These are phyloP conservation scores for Kandelia obovata DNA, from an alignment of 345 rosid genomes.

Conservation along the genomic window DNA sequence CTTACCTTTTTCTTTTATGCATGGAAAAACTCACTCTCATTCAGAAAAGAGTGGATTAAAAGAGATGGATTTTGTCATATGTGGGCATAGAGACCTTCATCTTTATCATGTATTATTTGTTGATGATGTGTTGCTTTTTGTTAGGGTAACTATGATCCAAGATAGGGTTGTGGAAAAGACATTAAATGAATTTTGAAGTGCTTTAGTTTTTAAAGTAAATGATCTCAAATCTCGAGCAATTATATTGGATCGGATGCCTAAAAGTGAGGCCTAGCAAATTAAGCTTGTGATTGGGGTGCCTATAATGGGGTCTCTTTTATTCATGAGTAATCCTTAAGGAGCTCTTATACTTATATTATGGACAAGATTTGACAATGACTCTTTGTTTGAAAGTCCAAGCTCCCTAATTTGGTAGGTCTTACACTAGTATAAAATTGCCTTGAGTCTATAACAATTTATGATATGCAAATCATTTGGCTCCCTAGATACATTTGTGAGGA, in stretches of 20 bases:
- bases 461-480: not conserved
- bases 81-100: fast-evolving
- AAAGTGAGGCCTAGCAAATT: too few species aligned
- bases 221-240: too few species aligned
- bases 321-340: too few species aligned
- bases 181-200: too few species aligned
- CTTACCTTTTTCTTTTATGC: not conserved
- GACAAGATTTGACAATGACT: not conserved
- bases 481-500: not conserved
- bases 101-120: not conserved
- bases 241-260: too few species aligned
- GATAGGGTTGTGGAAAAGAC: too few species aligned
- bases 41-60: not conserved
- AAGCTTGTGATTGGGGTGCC: too few species aligned
- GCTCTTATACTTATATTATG: not conserved
- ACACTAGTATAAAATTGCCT: not conserved
- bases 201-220: too few species aligned
- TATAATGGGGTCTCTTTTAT: too few species aligned
- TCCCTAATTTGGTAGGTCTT: not conserved
- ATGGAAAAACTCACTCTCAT: not conserved
- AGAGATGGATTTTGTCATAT: not conserved
- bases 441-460: not conserved
- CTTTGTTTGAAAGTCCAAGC: not conserved
- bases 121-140: not conserved
- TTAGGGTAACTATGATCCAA: too few species aligned